Evolutionary conservation across 2,329 filamentous ascomycete genomes (phyloP).

Genomic region (Mycosphaerella arachidis): DNA sequence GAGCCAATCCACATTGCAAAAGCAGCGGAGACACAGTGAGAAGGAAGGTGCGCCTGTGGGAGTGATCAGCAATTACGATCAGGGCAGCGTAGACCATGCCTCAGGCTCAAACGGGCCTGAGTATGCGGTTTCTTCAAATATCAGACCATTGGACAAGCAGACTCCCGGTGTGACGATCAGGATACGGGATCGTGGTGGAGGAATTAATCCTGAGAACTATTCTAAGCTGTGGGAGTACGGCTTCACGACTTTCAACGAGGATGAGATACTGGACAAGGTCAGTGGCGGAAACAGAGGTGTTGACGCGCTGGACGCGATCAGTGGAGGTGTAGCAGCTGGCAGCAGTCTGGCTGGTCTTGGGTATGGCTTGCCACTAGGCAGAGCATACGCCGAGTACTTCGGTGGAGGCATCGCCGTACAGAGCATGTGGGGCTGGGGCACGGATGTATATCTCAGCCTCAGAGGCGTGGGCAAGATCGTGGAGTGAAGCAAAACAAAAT

Average conservation of each 20-base stretch:
- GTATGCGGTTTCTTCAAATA: conserved; percentile 32
- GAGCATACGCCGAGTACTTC: conserved; percentile 97
- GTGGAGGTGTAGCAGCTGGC: conserved; percentile 64
- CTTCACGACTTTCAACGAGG: conserved; percentile 87
- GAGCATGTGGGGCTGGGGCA: conserved; percentile 89
- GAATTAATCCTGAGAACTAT: conserved; percentile 78
- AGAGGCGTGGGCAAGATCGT: conserved; percentile 53
- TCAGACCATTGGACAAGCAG: conserved; percentile 45
- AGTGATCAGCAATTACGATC: conserved; percentile 32
- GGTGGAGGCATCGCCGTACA: conserved; percentile 93
- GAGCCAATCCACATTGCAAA: conserved; percentile 11
- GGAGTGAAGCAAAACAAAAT: neutral
- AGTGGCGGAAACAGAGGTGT: conserved; percentile 46
- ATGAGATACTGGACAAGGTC: conserved; percentile 49
- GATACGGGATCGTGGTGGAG: conserved; percentile 91
- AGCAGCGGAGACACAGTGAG: conserved; percentile 14
- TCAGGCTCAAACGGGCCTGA: conserved; percentile 25
- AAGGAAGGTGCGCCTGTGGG: conserved; percentile 16
- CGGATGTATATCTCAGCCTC: conserved; percentile 61
- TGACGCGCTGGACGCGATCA: conserved; percentile 71
- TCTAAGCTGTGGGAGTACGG: conserved; percentile 94
- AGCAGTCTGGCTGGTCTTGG: conserved; percentile 83
- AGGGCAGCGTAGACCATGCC: conserved; percentile 35
- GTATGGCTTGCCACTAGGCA: conserved; percentile 83
- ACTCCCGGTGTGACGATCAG: conserved; percentile 86